Evolutionary conservation across 1,284 basidiomycete species (phyloP), one percentile per base, ranked within the genome.

Genomic region (Ganoderma multipileum): DNA sequence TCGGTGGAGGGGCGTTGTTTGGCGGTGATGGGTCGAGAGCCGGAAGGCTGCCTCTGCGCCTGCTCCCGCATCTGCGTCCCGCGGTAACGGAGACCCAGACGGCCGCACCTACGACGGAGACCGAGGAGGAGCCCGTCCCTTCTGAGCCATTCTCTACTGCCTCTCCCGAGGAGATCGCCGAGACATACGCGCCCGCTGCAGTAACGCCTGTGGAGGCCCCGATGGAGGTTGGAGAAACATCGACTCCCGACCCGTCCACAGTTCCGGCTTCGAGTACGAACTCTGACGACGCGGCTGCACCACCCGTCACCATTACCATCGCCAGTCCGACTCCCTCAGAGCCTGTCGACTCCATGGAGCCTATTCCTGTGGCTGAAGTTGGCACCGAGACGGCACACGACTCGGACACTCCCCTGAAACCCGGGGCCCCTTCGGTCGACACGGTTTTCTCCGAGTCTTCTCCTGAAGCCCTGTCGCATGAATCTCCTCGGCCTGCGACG

Each of bases 1-100:
- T 71, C 73, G 75, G 65, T 74, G 77, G 76, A 77, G 79, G 26
- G 76, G 69, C 38, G 66, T 73, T 30, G 72, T 69, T 3, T 73
- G 72, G 72, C 64, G 59, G 44, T 71, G 69, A 69, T 73, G 71
- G 71, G 69, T 59, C 61, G 64, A 64, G 39, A 63, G 38, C 41
- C 58, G 61, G 68, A 38, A 61, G 39, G 64, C 55, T 47, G 16
- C 64, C 41, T 18, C 50, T 54, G 50, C 30, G 2, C 2, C 28
- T 23, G 30, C 52, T 12, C 38, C 54, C 18, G 63, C 55, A 5
- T n/a, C 44, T n/a, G n/a, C n/a, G 61, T 12, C 20, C 55, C 33
- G 42, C 62, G 28, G 6, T 39, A 36, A 66, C 69, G 1, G 9
- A 39, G 38, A 14, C n/a, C n/a, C n/a, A n/a, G n/a, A n/a, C 41